Evolutionary conservation across 306 rosid genomes (phyloP).

Genomic region (Rosa persica): DNA sequence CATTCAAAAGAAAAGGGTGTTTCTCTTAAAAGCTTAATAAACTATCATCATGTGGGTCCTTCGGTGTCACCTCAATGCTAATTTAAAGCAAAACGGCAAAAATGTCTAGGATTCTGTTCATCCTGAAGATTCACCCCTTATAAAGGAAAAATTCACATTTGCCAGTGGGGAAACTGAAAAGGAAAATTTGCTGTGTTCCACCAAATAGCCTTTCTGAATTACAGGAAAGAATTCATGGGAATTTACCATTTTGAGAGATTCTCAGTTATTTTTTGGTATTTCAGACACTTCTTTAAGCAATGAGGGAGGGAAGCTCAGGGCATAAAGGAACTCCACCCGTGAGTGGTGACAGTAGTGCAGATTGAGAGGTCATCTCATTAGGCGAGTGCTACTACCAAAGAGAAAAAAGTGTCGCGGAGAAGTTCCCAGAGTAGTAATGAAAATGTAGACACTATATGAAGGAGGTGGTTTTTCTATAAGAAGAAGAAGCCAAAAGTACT

Average conservation of each 20-base stretch:
- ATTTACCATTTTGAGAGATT: slow-evolving; percentile 27
- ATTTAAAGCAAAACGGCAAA: neutral
- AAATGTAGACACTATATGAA: neutral
- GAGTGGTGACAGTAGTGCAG: neutral
- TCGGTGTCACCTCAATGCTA: slow-evolving; percentile 10
- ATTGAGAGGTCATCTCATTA: slow-evolving; percentile 24
- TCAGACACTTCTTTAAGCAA: neutral
- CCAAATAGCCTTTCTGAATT: slow-evolving; percentile 27
- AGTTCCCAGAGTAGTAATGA: slow-evolving; percentile 24
- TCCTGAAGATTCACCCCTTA: slow-evolving; percentile 20
- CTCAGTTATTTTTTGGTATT: neutral
- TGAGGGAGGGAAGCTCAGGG: slow-evolving; percentile 16
- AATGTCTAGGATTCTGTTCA: slow-evolving; percentile 15
- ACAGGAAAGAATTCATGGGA: neutral
- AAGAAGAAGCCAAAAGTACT: slow-evolving; percentile 25
- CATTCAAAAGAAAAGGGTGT: neutral
- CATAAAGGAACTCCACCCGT: slow-evolving; percentile 41
- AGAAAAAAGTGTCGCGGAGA: neutral
- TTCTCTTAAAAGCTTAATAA: neutral
- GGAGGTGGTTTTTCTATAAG: slow-evolving; percentile 20
- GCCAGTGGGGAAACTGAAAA: slow-evolving; percentile 30
- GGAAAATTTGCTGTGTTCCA: neutral
- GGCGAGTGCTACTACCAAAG: neutral
- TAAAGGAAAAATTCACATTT: slow-evolving; percentile 24
- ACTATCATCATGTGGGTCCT: neutral